Conservation (phyloP, 768 basidiomycete species). For the Boletus patriciae region DNA sequence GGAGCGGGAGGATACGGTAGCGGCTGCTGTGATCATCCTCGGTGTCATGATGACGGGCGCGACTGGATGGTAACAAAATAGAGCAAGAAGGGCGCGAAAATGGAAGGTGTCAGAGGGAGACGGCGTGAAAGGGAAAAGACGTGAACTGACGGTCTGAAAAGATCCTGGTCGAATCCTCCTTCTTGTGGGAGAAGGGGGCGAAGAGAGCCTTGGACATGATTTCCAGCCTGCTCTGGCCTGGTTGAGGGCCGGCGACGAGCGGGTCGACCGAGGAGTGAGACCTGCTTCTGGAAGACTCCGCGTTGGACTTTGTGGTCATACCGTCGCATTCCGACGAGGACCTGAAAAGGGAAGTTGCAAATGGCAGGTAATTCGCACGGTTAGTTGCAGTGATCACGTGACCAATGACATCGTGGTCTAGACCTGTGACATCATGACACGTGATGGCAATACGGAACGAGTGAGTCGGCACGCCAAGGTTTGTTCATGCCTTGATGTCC, state of each 20-base stretch:
- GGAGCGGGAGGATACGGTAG: constrained; percentile 61
- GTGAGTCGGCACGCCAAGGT: neutral
- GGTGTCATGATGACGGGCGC: constrained; percentile 92
- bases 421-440: constrained; percentile 35
- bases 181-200: constrained; percentile 59
- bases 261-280: no score
- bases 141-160: constrained; percentile 66
- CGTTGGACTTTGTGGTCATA: constrained; percentile 14
- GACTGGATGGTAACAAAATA: constrained; percentile 44
- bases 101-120: neutral
- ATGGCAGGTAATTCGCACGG: constrained; percentile 10
- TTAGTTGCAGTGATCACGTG: constrained; percentile 14
- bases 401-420: constrained; percentile 26
- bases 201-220: constrained; percentile 69
- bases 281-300: neutral
- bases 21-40: constrained; percentile 69
- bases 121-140: neutral
- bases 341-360: constrained; percentile 3
- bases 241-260: no score
- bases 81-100: neutral
- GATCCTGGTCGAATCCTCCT: constrained; percentile 68
- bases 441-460: constrained; percentile 15
- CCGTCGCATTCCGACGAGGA: constrained; percentile 19
- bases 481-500: constrained; percentile 17
- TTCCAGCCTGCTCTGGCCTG: constrained; percentile 49